phyloP scores from a whole-genome alignment of 129 eudicot genomes.

The Logfia minima region DNA sequence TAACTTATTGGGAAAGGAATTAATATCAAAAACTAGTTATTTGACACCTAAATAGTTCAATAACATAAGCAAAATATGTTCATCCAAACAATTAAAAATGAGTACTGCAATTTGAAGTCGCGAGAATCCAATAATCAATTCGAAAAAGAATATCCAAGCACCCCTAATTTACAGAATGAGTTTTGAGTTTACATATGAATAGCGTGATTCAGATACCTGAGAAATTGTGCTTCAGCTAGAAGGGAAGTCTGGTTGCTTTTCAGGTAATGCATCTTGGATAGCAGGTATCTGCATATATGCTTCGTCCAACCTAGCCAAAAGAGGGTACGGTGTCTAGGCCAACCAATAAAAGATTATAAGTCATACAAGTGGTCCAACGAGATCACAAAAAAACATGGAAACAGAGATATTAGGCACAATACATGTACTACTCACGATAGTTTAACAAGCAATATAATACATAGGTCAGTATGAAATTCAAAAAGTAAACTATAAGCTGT shows the following conservation, averaged over 20 bases:
- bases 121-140: too few relatives aligned
- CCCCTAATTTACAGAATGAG: background rate
- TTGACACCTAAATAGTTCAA: too few relatives aligned
- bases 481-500: too few relatives aligned
- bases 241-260: constrained; percentile 73
- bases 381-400: background rate
- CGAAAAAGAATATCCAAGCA: too few relatives aligned
- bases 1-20: too few relatives aligned
- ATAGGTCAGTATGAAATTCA: too few relatives aligned
- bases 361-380: background rate
- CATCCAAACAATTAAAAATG: too few relatives aligned
- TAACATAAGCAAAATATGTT: too few relatives aligned
- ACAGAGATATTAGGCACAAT: background rate
- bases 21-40: too few relatives aligned
- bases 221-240: constrained; percentile 9
- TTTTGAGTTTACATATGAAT: background rate
- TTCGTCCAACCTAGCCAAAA: constrained; percentile 54
- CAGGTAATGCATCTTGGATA: constrained; percentile 66
- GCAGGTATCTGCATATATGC: constrained; percentile 68
- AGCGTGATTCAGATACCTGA: constrained; percentile 17
- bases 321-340: constrained; percentile 60
- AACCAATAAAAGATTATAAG: background rate
- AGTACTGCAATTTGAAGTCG: too few relatives aligned
- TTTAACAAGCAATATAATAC: background rate
- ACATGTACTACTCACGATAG: background rate